These are phyloP conservation scores for Kwoniella bestiolae DNA, from an alignment of 768 basidiomycete species.

Conservation along the genomic window DNA sequence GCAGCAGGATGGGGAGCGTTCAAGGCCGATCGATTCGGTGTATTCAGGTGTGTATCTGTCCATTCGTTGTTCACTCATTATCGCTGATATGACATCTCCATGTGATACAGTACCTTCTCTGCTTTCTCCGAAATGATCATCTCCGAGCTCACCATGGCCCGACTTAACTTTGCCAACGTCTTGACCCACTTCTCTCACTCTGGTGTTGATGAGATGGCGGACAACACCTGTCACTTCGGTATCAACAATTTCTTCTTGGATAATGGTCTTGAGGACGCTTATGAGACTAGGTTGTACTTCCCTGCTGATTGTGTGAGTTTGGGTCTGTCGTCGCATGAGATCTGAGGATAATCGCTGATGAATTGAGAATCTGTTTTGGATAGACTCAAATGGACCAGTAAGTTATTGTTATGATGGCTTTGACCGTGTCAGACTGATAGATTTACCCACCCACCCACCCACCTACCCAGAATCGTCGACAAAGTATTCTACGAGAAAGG, in stretches of 20 bases:
- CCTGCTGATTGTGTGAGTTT: constrained; percentile 69
- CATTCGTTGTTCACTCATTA: too few species aligned
- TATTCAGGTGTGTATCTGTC: constrained; percentile 32
- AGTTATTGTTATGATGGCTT: too few species aligned
- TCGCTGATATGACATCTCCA: not conserved
- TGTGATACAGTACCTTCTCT: constrained; percentile 67
- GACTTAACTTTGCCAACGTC: constrained; percentile 84
- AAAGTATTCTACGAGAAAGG: constrained; percentile 82
- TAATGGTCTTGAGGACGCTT: constrained; percentile 79
- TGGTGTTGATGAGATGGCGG: constrained; percentile 64
- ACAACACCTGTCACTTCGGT: constrained; percentile 64
- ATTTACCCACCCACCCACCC: not conserved
- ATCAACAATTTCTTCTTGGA: constrained; percentile 84
- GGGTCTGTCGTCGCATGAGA: too few species aligned
- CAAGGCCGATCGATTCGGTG: constrained; percentile 74
- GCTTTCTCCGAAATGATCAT: constrained; percentile 91
- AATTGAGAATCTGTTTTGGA: not conserved
- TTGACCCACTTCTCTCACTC: constrained; percentile 88
- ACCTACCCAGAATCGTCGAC: constrained; percentile 59
- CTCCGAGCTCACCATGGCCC: constrained; percentile 90
- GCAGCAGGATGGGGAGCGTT: constrained; percentile 83
- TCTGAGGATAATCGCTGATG: too few species aligned
- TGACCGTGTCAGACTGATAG: not conserved
- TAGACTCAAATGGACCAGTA: constrained; percentile 24
- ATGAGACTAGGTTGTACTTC: constrained; percentile 78